Evolutionary conservation across 2,329 filamentous ascomycete genomes (phyloP).

Genomic region (Pyrenochaeta sp.): DNA sequence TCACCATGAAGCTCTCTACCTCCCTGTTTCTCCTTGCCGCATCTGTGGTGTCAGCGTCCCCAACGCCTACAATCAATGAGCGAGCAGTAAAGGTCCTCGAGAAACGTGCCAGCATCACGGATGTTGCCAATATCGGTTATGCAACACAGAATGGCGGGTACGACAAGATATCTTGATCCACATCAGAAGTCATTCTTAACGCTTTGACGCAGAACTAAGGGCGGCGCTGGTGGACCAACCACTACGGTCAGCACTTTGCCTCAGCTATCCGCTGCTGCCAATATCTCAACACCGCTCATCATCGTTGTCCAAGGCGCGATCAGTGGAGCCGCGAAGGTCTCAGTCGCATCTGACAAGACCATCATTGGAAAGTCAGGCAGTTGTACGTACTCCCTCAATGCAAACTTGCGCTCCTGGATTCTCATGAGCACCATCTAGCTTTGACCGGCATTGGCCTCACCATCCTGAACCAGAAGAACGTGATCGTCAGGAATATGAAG

Average conservation of each 20-base stretch:
- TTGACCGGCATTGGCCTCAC: slow-evolving; percentile 58
- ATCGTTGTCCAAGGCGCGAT: slow-evolving; percentile 36
- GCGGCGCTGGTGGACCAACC: slow-evolving; percentile 60
- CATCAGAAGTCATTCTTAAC: not conserved
- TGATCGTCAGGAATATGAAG: slow-evolving; percentile 70
- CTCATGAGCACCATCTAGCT: slow-evolving; percentile 48
- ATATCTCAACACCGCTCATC: slow-evolving; percentile 22
- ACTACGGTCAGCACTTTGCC: slow-evolving; percentile 62
- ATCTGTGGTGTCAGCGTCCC: slow-evolving; percentile 17
- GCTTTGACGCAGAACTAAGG: slow-evolving; percentile 53
- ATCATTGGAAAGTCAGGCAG: slow-evolving; percentile 50
- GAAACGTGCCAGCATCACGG: slow-evolving; percentile 23
- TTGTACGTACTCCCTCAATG: slow-evolving; percentile 33
- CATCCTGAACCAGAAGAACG: slow-evolving; percentile 62
- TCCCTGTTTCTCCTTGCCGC: slow-evolving; percentile 15
- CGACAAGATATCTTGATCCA: not conserved
- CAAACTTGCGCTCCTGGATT: not conserved
- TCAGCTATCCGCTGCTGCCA: slow-evolving; percentile 58
- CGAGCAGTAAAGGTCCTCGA: slow-evolving; percentile 10
- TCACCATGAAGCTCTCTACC: slow-evolving; percentile 19
- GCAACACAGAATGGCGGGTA: slow-evolving; percentile 55
- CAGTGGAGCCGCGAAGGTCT: slow-evolving; percentile 32
- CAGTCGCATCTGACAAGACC: slow-evolving; percentile 28
- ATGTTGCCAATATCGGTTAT: slow-evolving; percentile 46
- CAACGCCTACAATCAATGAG: slow-evolving; percentile 17